These are phyloP conservation scores for Skeletonema marinoi DNA, from an alignment of 108 stramenopile species.

Conservation along the genomic window DNA sequence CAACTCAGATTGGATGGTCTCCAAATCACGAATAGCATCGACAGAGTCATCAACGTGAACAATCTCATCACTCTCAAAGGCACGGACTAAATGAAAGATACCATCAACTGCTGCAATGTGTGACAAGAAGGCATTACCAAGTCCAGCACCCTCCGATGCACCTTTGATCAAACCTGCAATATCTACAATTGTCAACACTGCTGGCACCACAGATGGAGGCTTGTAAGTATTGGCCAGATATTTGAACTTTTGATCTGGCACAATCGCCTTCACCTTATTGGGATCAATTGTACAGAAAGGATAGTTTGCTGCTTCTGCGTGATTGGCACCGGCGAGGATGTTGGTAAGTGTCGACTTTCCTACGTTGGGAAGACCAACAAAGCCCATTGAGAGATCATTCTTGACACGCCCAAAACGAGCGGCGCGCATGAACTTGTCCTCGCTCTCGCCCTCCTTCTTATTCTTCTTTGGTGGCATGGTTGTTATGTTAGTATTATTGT, in stretches of 20 bases:
- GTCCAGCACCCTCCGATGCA: conserved; percentile 97
- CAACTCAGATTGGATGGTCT: conserved; percentile 97
- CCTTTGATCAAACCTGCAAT: conserved; percentile 99
- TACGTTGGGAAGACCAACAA: conserved; percentile 97
- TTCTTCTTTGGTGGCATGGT: conserved; percentile 92
- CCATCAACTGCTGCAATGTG: conserved; percentile 99
- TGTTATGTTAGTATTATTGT: neutral
- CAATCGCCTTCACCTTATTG: conserved; percentile 93
- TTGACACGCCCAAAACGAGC: conserved; percentile 92
- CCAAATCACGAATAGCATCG: conserved; percentile 98
- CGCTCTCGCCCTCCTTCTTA: conserved; percentile 63
- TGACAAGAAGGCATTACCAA: conserved; percentile 98
- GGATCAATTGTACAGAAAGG: conserved; percentile 99
- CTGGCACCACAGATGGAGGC: conserved; percentile 86
- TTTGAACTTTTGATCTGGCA: conserved; percentile 98
- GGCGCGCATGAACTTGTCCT: conserved; percentile 75
- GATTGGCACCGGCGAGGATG: conserved; percentile 81
- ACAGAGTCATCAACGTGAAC: conserved; percentile 99
- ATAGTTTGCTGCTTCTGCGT: conserved; percentile 90
- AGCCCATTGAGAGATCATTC: conserved; percentile 89
- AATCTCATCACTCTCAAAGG: conserved; percentile 97
- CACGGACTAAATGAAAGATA: conserved; percentile 95
- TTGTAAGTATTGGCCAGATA: conserved; percentile 91
- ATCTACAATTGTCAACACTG: conserved; percentile 95
- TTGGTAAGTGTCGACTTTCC: conserved; percentile 95